A percentile compares a stretch with the other conserved stretches of the same genome.
These are phyloP conservation scores for Fusarium decemcellulare DNA, from an alignment of 2,329 filamentous ascomycete species.

Conservation along the genomic window DNA sequence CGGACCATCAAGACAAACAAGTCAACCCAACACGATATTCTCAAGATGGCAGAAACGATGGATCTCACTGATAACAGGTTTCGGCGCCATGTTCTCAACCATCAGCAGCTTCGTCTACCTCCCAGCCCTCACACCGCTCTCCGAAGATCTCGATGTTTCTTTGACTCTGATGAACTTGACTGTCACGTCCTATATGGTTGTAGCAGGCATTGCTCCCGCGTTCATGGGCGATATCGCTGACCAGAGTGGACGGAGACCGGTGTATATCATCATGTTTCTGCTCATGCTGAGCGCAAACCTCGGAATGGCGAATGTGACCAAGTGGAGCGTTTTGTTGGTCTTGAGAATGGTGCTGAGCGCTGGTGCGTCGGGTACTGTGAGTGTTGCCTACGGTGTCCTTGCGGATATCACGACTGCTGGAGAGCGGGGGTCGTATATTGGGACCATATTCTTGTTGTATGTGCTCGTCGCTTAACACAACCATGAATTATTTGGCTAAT, in stretches of 20 bases:
- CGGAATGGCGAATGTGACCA: conserved; percentile 10
- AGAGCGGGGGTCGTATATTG: conserved; percentile 21
- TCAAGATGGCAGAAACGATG: conserved; percentile 16
- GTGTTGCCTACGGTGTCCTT: conserved; percentile 22
- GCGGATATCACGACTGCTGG: conserved; percentile 19
- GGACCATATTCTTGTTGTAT: conserved; percentile 10
- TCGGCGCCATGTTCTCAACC: conserved; percentile 24
- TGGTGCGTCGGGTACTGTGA: not conserved
- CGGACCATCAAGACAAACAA: not conserved
- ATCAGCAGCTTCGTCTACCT: conserved; percentile 26
- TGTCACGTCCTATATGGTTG: conserved; percentile 23
- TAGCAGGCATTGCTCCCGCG: conserved; percentile 39
- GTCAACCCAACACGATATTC: not conserved
- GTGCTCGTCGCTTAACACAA: not conserved
- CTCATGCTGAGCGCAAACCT: conserved; percentile 62
- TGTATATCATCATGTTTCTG: conserved; percentile 65
- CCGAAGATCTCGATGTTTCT: conserved; percentile 6
- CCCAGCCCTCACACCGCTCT: conserved; percentile 8
- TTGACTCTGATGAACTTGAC: conserved; percentile 24
- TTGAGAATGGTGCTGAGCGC: conserved; percentile 14
- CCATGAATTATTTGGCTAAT: not conserved
- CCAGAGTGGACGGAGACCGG: conserved; percentile 65
- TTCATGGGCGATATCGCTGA: conserved; percentile 66
- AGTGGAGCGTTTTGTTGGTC: conserved; percentile 6
- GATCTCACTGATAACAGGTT: conserved; percentile 7